phyloP scores from a whole-genome alignment of 345 rosid species.

The Erodium maritimum region DNA sequence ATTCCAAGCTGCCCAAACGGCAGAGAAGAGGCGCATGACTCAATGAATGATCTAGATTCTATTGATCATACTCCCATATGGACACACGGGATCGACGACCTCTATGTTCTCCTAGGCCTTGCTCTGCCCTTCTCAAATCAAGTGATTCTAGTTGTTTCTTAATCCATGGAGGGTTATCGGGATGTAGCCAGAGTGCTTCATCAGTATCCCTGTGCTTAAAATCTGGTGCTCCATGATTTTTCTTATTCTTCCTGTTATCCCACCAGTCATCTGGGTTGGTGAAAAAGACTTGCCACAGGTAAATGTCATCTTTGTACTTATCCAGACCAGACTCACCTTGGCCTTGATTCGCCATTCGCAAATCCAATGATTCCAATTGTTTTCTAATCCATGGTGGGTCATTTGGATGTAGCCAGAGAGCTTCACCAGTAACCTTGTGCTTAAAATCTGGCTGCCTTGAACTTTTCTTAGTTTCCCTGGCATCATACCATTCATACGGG shows the following conservation, averaged over 20 bases:
- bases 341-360: slow-evolving; percentile 21
- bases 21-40: too few species aligned
- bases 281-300: too few species aligned
- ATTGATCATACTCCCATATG: neutral
- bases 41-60: too few species aligned
- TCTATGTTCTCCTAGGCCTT: slow-evolving; percentile 5
- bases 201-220: too few species aligned
- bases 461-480: slow-evolving; percentile 39
- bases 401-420: slow-evolving; percentile 44
- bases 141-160: neutral
- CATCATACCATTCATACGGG: slow-evolving; percentile 84
- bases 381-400: slow-evolving; percentile 58
- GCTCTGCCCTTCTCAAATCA: neutral
- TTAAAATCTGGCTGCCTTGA: slow-evolving; percentile 53
- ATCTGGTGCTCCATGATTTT: too few species aligned
- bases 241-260: too few species aligned
- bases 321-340: neutral
- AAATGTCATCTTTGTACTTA: too few species aligned
- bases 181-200: too few species aligned
- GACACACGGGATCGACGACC: neutral
- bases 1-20: too few species aligned
- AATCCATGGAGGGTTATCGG: too few species aligned
- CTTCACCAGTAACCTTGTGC: slow-evolving; percentile 61
- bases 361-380: slow-evolving; percentile 50
- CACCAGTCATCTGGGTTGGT: too few species aligned